These are phyloP conservation scores for Solanum sitiens DNA, from an alignment of 257 asterid species.

Conservation along the genomic window DNA sequence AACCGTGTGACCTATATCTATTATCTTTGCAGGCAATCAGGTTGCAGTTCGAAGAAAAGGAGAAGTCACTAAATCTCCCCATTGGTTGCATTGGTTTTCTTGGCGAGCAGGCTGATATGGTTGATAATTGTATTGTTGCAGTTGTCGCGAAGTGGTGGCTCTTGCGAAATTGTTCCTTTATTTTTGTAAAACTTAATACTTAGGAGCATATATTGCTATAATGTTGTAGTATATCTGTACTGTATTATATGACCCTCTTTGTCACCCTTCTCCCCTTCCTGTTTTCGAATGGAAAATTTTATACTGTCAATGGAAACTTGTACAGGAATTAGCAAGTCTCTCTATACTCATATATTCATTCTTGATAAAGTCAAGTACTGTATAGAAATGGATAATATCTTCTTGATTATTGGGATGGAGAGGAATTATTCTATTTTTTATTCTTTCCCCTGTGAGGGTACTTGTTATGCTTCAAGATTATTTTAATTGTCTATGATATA, in stretches of 20 bases:
- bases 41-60: constrained; percentile 60
- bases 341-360: neutral
- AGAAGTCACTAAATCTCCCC: constrained; percentile 24
- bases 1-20: neutral
- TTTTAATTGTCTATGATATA: too few species aligned
- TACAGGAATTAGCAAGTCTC: constrained; percentile 19
- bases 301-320: constrained; percentile 15
- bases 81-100: constrained; percentile 4
- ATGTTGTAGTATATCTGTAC: constrained; percentile 24
- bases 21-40: constrained; percentile 41
- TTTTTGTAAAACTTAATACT: constrained; percentile 9
- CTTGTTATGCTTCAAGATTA: too few species aligned
- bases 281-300: neutral
- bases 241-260: neutral
- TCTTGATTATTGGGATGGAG: neutral
- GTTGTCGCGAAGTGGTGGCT: constrained; percentile 17
- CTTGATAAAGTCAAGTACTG: neutral
- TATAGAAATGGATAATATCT: neutral
- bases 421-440: too few species aligned
- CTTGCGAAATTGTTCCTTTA: constrained; percentile 8
- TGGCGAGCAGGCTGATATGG: neutral
- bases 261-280: neutral
- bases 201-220: constrained; percentile 16
- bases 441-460: neutral
- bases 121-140: neutral